These are phyloP conservation scores for Neonectria coccinea DNA, from an alignment of 2,329 filamentous ascomycete genomes.

Conservation along the genomic window DNA sequence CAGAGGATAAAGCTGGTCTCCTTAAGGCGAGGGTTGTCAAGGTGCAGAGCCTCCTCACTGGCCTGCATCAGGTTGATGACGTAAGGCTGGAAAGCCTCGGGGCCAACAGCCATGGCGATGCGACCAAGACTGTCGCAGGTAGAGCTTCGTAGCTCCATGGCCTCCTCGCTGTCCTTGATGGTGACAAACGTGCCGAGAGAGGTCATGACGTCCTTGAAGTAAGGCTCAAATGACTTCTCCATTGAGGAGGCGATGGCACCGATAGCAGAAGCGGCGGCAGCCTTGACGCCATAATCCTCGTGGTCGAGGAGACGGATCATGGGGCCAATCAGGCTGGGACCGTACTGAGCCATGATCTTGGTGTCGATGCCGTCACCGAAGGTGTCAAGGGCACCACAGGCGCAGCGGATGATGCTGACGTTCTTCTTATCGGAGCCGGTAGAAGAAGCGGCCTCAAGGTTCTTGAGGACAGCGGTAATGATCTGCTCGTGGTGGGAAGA, in stretches of 20 bases:
- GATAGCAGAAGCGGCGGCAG: conserved; percentile 86
- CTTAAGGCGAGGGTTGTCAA: conserved; percentile 90
- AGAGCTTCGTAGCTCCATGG: conserved; percentile 88
- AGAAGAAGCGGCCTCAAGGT: conserved; percentile 83
- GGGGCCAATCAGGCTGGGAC: conserved; percentile 83
- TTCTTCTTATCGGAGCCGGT: conserved; percentile 78
- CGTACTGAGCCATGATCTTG: conserved; percentile 81
- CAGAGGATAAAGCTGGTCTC: conserved; percentile 98
- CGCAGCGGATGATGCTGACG: conserved; percentile 87
- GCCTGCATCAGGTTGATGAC: conserved; percentile 91
- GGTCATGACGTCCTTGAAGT: conserved; percentile 90
- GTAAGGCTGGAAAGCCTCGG: conserved; percentile 88
- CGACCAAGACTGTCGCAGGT: conserved; percentile 94
- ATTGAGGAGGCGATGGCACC: conserved; percentile 91
- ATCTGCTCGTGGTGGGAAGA: conserved; percentile 85
- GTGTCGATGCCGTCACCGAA: conserved; percentile 89
- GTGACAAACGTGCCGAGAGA: conserved; percentile 85
- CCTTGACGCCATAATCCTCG: conserved; percentile 89
- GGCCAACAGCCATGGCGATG: conserved; percentile 88
- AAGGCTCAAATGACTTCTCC: conserved; percentile 86
- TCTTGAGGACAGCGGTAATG: conserved; percentile 86
- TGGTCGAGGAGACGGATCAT: conserved; percentile 87
- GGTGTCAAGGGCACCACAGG: conserved; percentile 90
- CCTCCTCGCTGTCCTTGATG: conserved; percentile 89
- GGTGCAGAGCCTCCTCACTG: conserved; percentile 88